Base-by-base conservation (phyloP, 192 early-diverging fungal genomes). In the Linnemannia elongata region DNA sequence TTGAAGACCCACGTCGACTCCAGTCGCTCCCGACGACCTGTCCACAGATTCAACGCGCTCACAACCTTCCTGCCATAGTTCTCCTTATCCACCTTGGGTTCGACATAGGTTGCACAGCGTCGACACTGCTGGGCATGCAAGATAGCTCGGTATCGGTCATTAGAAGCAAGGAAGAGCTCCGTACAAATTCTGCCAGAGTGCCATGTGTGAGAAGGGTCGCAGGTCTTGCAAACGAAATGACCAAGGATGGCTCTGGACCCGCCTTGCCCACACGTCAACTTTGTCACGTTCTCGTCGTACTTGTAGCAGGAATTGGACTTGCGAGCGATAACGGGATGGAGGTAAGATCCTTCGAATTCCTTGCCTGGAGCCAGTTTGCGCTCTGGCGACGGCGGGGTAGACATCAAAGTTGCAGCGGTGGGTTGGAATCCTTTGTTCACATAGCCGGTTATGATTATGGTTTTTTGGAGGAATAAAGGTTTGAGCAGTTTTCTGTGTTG, bases 31-130 rank as follows among this genome's bases (percentile, higher is more conserved):
- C 73, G 47, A 4, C 66, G 24, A 1, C 45, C 66, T 1, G 49
- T 75, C 80, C 80, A 75, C 18, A 81, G 80, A 81, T 75, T 66
- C 33, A 81, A 42, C 0, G 74, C 47, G 8, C 73, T 74, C 9
- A 41, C 9, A 27, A 81, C 17, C 44, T 75, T 81, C 17, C 33
- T 18, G 3, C 38, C 36, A 44, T 74, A 69, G 20, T 75, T 74
- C 4, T 36, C 80, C 1, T 41, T 6, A 30, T 75, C 27, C 27
- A 81, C 36, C 3, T 70, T 35, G 7, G 73, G 80, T 17, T 70
- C 45, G 8, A 38, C 66, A 69, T 69, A 81, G 0, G 15, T 6
- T 15, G 75, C 68, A 33, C 80, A 81, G 4, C 24, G 4, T 47
- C 33, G 45, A 35, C 73, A 81, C 39, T 75, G 35, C 36, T 81